Evolutionary conservation across 1,284 basidiomycete genomes (phyloP).

Genomic region (Cronartium quercuum): DNA sequence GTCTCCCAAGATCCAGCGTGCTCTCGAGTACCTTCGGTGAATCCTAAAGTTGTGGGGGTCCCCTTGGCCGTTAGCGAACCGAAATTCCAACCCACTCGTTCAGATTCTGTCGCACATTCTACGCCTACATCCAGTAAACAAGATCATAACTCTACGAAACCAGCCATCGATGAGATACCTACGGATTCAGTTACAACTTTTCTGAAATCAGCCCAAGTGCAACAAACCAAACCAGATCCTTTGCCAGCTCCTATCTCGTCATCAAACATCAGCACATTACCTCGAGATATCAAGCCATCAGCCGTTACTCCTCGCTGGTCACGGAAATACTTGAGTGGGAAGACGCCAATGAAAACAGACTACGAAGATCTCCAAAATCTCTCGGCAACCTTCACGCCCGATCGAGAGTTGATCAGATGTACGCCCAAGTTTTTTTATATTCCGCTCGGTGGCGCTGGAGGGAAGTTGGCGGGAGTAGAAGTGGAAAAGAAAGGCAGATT

Average conservation of each 20-base stretch:
- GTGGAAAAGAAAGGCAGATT: slow-evolving; percentile 50
- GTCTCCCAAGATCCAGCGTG: slow-evolving; percentile 47
- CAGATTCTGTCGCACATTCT: not conserved
- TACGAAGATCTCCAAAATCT: slow-evolving; percentile 52
- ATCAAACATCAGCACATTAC: not conserved
- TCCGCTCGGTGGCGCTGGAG: slow-evolving; percentile 53
- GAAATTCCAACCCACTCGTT: slow-evolving; percentile 13
- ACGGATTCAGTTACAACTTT: too few relatives aligned
- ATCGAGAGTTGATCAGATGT: slow-evolving; percentile 48
- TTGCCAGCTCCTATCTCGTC: not conserved
- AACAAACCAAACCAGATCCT: not conserved
- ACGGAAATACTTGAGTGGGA: slow-evolving; percentile 51
- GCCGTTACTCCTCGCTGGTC: slow-evolving; percentile 47
- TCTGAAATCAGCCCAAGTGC: not conserved
- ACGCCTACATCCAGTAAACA: not conserved
- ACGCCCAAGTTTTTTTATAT: slow-evolving; percentile 49
- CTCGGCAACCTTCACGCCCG: slow-evolving; percentile 49
- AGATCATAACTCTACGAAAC: not conserved
- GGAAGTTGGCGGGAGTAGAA: slow-evolving; percentile 51
- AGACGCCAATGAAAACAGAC: slow-evolving; percentile 51
- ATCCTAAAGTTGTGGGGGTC: slow-evolving; percentile 41
- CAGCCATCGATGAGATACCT: not conserved
- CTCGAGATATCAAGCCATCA: slow-evolving; percentile 1
- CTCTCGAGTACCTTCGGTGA: slow-evolving; percentile 42
- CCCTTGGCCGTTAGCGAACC: not conserved